These are phyloP conservation scores for Ceratobasidium theobromae DNA, from an alignment of 1,284 basidiomycete species.

Conservation along the genomic window DNA sequence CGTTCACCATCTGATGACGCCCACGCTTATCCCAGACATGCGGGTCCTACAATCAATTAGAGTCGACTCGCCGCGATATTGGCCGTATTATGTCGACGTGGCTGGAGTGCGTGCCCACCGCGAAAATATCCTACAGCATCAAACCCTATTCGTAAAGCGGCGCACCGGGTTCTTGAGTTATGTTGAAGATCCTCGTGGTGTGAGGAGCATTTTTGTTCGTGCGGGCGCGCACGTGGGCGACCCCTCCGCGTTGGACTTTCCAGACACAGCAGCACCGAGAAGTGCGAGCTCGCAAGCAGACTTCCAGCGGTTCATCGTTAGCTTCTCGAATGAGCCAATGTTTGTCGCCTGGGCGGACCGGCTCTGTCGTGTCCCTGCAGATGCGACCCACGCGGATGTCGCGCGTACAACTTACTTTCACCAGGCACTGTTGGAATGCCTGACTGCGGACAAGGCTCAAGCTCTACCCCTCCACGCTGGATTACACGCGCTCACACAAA, in stretches of 20 bases:
- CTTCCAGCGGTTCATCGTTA: slow-evolving; percentile 78
- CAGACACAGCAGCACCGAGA: slow-evolving; percentile 66
- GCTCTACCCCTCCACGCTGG: slow-evolving; percentile 50
- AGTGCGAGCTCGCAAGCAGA: slow-evolving; percentile 63
- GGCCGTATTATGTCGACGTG: slow-evolving; percentile 84
- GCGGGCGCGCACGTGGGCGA: slow-evolving; percentile 74
- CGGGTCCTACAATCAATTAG: slow-evolving; percentile 75
- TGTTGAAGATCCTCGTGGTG: slow-evolving; percentile 88
- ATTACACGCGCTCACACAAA: slow-evolving; percentile 26
- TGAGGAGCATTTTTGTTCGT: slow-evolving; percentile 82
- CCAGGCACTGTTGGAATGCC: slow-evolving; percentile 80
- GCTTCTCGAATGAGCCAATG: slow-evolving; percentile 76
- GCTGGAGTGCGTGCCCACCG: slow-evolving; percentile 66
- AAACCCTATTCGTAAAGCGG: slow-evolving; percentile 89
- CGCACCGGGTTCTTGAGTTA: slow-evolving; percentile 91
- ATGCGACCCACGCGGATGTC: slow-evolving; percentile 61
- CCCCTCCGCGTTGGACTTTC: slow-evolving; percentile 76
- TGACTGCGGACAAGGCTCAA: slow-evolving; percentile 83
- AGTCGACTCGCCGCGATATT: slow-evolving; percentile 91
- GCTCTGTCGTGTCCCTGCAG: slow-evolving; percentile 61
- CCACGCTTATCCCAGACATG: slow-evolving; percentile 88
- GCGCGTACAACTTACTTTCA: slow-evolving; percentile 62
- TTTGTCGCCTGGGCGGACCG: slow-evolving; percentile 76
- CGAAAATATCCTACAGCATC: slow-evolving; percentile 66
- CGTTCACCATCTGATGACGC: slow-evolving; percentile 76